These are phyloP conservation scores for Ophiosphaerella korrae DNA, from an alignment of 2,329 filamentous ascomycete genomes.

Conservation along the genomic window DNA sequence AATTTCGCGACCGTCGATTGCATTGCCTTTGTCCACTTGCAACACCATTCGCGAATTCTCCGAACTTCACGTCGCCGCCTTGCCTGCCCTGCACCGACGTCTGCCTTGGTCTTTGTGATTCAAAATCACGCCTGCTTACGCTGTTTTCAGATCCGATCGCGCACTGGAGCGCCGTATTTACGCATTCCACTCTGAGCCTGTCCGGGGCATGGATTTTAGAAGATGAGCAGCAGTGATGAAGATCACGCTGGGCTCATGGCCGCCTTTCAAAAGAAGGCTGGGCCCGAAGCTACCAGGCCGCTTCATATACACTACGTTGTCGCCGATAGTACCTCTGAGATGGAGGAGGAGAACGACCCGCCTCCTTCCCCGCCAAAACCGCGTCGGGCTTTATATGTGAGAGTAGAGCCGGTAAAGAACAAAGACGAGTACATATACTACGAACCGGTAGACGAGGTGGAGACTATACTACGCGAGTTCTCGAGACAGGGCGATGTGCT, in stretches of 20 bases:
- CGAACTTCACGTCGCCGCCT: no score
- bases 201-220: background rate
- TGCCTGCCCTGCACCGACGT: no score
- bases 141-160: no score
- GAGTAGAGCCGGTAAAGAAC: slow-evolving; percentile 29
- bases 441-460: slow-evolving; percentile 41
- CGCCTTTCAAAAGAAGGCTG: slow-evolving; percentile 27
- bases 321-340: slow-evolving; percentile 18
- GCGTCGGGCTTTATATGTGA: slow-evolving; percentile 30
- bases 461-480: slow-evolving; percentile 48
- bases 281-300: background rate
- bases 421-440: slow-evolving; percentile 42
- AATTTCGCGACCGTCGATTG: background rate
- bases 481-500: slow-evolving; percentile 36
- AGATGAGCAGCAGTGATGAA: slow-evolving; percentile 35
- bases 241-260: slow-evolving; percentile 34
- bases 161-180: no score
- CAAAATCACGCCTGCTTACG: no score
- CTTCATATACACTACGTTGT: slow-evolving; percentile 6
- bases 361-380: background rate
- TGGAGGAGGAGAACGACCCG: slow-evolving; percentile 2
- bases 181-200: background rate
- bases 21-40: no score
- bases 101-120: no score
- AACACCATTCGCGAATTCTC: no score